Evolutionary conservation across 768 basidiomycete genomes (phyloP).

Genomic region (Asterophora parasitica): DNA sequence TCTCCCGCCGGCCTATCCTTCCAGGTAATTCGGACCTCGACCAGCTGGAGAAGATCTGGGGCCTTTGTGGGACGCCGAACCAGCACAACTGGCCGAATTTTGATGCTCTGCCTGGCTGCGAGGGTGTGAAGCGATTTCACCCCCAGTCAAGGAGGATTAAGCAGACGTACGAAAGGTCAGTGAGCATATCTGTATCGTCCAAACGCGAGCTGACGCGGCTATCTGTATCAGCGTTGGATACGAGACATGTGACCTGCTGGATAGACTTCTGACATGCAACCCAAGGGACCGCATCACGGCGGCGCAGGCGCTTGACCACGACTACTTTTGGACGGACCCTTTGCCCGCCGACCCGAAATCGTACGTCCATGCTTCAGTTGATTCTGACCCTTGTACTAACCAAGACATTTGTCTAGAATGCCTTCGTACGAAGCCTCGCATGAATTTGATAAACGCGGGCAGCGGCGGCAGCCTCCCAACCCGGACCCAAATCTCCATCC

Average conservation of each 20-base stretch:
- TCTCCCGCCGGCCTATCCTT: slow-evolving; percentile 78
- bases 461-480: slow-evolving; percentile 14
- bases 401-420: slow-evolving; percentile 36
- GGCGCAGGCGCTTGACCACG: slow-evolving; percentile 80
- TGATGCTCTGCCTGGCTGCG: slow-evolving; percentile 72
- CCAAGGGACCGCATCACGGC: slow-evolving; percentile 84
- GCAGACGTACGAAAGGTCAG: slow-evolving; percentile 55
- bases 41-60: slow-evolving; percentile 87
- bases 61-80: slow-evolving; percentile 84
- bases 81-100: slow-evolving; percentile 78
- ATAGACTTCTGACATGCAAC: slow-evolving; percentile 77
- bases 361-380: slow-evolving; percentile 34
- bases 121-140: slow-evolving; percentile 65
- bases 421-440: slow-evolving; percentile 80
- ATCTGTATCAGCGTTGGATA: slow-evolving; percentile 48
- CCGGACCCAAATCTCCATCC: background rate
- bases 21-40: slow-evolving; percentile 87
- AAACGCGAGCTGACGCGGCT: slow-evolving; percentile 8
- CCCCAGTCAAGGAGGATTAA: slow-evolving; percentile 52
- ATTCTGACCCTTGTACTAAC: background rate
- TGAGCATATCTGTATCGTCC: slow-evolving; percentile 9
- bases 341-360: slow-evolving; percentile 80
- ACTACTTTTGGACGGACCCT: slow-evolving; percentile 93
- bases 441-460: slow-evolving; percentile 44
- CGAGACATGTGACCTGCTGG: slow-evolving; percentile 78